These are phyloP conservation scores for Paracorniculantispora psalliotae DNA, from an alignment of 2,329 filamentous ascomycete species.

Conservation along the genomic window DNA sequence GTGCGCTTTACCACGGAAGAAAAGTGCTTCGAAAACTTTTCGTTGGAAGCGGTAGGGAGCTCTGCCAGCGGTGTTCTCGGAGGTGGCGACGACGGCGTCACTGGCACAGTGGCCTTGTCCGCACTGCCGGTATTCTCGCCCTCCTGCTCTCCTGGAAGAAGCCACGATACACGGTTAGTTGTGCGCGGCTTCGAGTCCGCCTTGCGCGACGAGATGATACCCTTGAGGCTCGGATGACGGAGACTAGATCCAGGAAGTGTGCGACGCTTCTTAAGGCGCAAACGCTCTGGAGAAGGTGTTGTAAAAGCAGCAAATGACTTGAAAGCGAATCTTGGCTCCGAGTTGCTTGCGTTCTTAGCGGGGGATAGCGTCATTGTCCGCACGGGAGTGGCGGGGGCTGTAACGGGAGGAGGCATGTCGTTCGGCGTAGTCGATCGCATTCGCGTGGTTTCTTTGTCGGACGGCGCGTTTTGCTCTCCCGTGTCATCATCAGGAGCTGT, in stretches of 20 bases:
- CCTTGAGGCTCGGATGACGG: constrained; percentile 29
- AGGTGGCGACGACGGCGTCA: constrained; percentile 37
- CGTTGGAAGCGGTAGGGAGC: constrained; percentile 29
- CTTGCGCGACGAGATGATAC: constrained; percentile 31
- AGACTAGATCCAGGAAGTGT: constrained; percentile 20
- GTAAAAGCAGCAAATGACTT: constrained; percentile 51
- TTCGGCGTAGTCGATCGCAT: neutral
- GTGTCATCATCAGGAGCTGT: neutral
- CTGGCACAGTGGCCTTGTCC: neutral
- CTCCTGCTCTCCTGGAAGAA: constrained; percentile 25
- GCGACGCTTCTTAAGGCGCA: constrained; percentile 15
- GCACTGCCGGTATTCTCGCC: constrained; percentile 8
- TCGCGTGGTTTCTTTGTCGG: neutral
- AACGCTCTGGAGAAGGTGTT: constrained; percentile 42
- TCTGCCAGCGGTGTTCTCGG: constrained; percentile 32
- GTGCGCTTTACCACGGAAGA: constrained; percentile 35
- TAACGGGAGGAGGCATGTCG: neutral
- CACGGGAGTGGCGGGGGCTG: neutral
- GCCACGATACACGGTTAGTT: constrained; percentile 33
- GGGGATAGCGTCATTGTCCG: neutral
- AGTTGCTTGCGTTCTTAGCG: constrained; percentile 29
- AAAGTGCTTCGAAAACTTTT: constrained; percentile 45
- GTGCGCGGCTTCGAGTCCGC: constrained; percentile 25
- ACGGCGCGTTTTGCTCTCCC: neutral
- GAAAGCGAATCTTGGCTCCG: constrained; percentile 44